Evolutionary conservation across 164 flowering plant species (phyloP), one percentile per base, ranked within the genome.

Genomic region (Buxus sempervirens): DNA sequence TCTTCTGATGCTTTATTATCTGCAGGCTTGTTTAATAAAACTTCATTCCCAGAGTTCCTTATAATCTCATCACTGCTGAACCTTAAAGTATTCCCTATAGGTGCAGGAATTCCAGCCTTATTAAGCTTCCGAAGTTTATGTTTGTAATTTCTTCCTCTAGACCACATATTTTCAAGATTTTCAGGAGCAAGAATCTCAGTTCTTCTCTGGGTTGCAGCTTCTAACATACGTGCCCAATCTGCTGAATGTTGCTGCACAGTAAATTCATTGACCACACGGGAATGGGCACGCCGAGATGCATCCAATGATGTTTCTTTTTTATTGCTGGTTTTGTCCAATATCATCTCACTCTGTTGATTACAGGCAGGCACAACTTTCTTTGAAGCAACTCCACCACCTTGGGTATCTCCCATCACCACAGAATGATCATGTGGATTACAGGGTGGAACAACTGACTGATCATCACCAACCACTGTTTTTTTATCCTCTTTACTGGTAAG

Each of bases 121-220:
- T 72, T 68, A 62, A 21, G 74, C 57, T 88, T 87, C 42, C 74
- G 77, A 66, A 70, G 78, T 79, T 86, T 93, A 63, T 68, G 75
- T 71, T 82, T 88, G 55, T 96, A 93, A 66, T 93, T 82, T 75
- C 98, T 85, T 75, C 99, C 99, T 73, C 72, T 93, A 32, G 96
- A 69, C 99, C 99, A 96, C 88, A 93, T 80, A 78, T 93, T 93
- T 60, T 96, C 99, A 72, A 96, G 97, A 87, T 96, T 93, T 79
- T 96, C 99, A 79, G 99, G 99, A 75, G 85, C 79, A 75, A 96
- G 97, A 77, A 93, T 92, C 81, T 93, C 96, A 61, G 93, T 84
- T 82, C 99, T 87, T 81, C 97, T 90, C 82, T 91, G 93, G 61
- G 87, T 85, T 54, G 90, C 98, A 49, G 91, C 97, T 66, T 93